These are phyloP conservation scores for Eucalyptus tenuipes DNA, from an alignment of 345 rosid species.

Conservation along the genomic window DNA sequence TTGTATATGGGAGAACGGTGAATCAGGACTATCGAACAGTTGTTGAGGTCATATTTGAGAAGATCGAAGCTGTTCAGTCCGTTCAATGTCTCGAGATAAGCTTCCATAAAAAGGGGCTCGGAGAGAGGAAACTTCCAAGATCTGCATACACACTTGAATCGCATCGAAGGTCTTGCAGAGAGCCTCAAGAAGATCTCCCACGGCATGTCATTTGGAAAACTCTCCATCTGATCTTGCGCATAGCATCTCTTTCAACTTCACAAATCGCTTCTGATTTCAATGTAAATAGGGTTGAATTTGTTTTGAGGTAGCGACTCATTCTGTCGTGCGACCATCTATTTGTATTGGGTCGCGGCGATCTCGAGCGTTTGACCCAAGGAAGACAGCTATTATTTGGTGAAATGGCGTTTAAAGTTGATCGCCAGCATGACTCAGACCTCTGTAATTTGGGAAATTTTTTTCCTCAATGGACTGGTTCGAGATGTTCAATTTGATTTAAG, in stretches of 20 bases:
- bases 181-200: background rate
- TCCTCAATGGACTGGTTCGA: background rate
- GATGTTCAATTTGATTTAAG: background rate
- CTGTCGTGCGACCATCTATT: background rate
- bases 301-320: background rate
- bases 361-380: background rate
- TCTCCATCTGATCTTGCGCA: background rate
- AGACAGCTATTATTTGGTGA: background rate
- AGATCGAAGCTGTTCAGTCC: background rate
- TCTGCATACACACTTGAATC: background rate
- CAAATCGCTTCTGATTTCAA: background rate
- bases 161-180: background rate
- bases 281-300: background rate
- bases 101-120: background rate
- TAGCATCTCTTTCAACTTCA: background rate
- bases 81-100: background rate
- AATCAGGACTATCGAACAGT: background rate
- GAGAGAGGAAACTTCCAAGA: background rate
- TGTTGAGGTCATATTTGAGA: background rate
- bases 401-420: background rate
- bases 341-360: background rate
- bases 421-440: background rate
- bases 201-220: background rate
- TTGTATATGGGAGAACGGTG: background rate
- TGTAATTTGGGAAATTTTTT: background rate